phyloP scores from a whole-genome alignment of 257 asterid species.

The Scutellaria barbata region DNA sequence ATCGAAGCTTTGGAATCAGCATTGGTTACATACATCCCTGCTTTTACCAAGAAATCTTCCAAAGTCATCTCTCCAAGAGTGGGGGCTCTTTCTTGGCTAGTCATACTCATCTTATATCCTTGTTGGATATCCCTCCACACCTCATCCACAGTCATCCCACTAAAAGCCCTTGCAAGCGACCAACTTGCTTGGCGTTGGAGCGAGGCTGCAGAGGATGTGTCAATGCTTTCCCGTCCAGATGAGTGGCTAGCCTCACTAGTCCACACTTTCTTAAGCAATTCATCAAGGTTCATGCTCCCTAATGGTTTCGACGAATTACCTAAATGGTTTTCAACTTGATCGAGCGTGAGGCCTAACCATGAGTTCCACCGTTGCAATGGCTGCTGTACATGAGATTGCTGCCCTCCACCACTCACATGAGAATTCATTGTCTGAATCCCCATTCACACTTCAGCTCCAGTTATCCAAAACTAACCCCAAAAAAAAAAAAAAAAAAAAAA shows the following conservation, averaged over 20 bases:
- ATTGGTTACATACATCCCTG: conserved; percentile 65
- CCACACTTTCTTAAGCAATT: conserved; percentile 66
- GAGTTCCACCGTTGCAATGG: conserved; percentile 55
- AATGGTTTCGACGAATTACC: conserved; percentile 63
- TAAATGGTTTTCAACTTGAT: conserved; percentile 61
- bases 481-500: too few species aligned
- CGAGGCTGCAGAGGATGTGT: conserved; percentile 52
- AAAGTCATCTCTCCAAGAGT: conserved; percentile 79
- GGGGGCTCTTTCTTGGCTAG: conserved; percentile 42
- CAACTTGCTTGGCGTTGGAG: conserved; percentile 71
- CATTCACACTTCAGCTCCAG: conserved; percentile 53
- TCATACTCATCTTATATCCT: conserved; percentile 48
- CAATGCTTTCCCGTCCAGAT: conserved; percentile 34
- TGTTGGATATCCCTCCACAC: conserved; percentile 73
- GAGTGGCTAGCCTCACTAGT: conserved; percentile 52
- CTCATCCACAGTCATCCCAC: conserved; percentile 65
- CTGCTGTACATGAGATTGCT: conserved; percentile 51
- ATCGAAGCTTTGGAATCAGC: conserved; percentile 58
- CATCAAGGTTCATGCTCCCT: conserved; percentile 76
- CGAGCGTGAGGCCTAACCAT: conserved; percentile 71
- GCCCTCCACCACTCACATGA: conserved; percentile 55
- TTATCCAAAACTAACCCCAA: not conserved
- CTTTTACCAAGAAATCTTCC: conserved; percentile 81
- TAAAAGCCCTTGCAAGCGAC: conserved; percentile 58
- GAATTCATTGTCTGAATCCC: conserved; percentile 77